Evolutionary conservation across 306 rosid genomes (phyloP).

Genomic region (Luffa acutangula): DNA sequence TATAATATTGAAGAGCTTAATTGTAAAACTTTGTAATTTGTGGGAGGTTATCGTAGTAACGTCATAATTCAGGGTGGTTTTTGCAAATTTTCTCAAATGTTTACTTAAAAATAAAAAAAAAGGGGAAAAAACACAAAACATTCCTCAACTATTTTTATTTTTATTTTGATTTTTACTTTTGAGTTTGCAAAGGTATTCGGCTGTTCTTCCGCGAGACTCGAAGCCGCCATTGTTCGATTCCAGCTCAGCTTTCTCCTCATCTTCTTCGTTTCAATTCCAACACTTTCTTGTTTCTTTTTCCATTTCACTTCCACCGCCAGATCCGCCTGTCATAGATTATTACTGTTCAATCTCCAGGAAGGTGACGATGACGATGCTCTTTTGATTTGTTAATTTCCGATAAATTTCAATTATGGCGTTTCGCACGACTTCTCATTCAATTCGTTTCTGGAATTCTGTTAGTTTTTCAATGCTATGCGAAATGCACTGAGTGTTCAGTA

Average conservation of each 20-base stretch:
- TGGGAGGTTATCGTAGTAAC: too few species aligned
- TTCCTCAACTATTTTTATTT: too few species aligned
- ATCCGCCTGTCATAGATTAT: neutral
- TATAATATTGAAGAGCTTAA: too few species aligned
- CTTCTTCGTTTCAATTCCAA: slow-evolving; percentile 1
- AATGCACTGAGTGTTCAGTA: neutral
- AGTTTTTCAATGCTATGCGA: neutral
- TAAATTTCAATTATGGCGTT: neutral
- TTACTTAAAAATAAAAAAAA: too few species aligned
- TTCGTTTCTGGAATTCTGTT: neutral
- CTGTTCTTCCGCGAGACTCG: slow-evolving; percentile 1
- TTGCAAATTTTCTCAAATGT: too few species aligned
- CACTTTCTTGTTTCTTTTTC: neutral
- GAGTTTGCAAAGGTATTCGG: neutral
- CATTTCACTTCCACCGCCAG: slow-evolving; percentile 1
- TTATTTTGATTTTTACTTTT: neutral
- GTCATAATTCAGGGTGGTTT: too few species aligned
- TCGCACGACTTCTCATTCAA: neutral
- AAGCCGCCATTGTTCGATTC: slow-evolving; percentile 7
- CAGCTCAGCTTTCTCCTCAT: slow-evolving; percentile 4
- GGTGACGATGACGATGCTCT: neutral
- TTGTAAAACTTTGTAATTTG: too few species aligned
- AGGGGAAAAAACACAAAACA: too few species aligned
- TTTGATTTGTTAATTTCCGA: neutral
- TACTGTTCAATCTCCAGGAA: neutral